Base-by-base conservation (phyloP, 192 early-diverging fungal species). In the Anaeromyces robustus region DNA sequence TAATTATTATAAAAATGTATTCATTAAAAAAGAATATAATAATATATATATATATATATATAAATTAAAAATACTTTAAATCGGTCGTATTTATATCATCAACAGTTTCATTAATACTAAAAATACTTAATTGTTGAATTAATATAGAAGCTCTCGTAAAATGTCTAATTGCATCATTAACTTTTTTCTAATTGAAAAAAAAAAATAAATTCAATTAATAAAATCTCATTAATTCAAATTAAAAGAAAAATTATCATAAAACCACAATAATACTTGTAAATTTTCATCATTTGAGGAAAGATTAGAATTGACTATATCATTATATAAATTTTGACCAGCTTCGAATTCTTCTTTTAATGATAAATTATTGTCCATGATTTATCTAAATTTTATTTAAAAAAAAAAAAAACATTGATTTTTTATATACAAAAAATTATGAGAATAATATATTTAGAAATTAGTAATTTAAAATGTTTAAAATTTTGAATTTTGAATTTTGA, bases 41-140 rank as follows among this genome's bases (percentile, higher is more conserved):
- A 34, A 78, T 79, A 31, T 37, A 31, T 19, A 68, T 59, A 82
- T 26, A 29, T 43, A 2, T 12, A 14, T 13, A 1, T 7, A 39
- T 14, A 39, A 14, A 14, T 39, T 39, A 14, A 17, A 12, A 77
- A 31, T 86, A 89, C 89, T 89, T 86, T 29, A 98, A 87, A 84
- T 96, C 94, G 29, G 87, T 86, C 12, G 95, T 93, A 59, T 91
- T 92, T 32, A 97, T 92, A 84, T 98, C 97, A 12, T 98, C 95
- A 77, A 94, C 80, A 26, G 89, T 89, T 82, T 98, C 97, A 85
- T 98, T 97, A 29, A 84, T 86, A 83, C 94, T 95, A 82, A 98
- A 97, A 34, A 97, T 82, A 30, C 86, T 87, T 12, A 96, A 89
- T 28, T 88, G 83, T 30, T 84, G 84, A 29, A 94, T 86, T 80